Base-by-base conservation (phyloP, 1,284 basidiomycete genomes). In the Rhodotorula sp. region DNA sequence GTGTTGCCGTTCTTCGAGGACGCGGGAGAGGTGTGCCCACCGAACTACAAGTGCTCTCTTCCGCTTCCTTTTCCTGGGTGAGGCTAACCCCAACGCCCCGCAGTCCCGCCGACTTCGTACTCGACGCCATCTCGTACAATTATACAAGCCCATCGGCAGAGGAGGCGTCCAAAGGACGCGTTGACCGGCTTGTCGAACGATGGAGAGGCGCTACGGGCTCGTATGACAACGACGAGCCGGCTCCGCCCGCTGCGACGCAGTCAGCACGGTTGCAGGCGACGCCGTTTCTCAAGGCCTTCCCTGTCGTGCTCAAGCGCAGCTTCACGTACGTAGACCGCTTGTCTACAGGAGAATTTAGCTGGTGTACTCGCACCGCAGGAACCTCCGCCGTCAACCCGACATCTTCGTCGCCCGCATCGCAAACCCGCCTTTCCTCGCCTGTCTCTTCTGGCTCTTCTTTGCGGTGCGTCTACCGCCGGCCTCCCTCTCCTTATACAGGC, bases 401-500 rank as follows among this genome's bases (percentile, higher is more conserved):
- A 58, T 75, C 46, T 73, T 78, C 55, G 32, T 76, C 17, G 74
- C 73, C 15, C 69, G 77, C 1, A 6, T 76, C 34, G 44, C 58
- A 17, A 78, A 78, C 51, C 76, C 77, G 6, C 74, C 74, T 0
- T 78, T 77, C 50, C 59, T 77, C 21, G 76, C 76, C 3, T 37
- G 72, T 8, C 68, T 83, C 66, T 82, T 83, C 74, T 80, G 83
- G 67, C 75, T 84, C 5, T 84, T 83, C 78, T 84, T 82, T 76
- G 81, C 81, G 55, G 57, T 58, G 57, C 39, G 57, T 37, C 15
- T n/a, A 29, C 15, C 9, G 6, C 19, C 37, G 5, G 9, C 6
- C 25, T 29, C 17, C 57, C 2, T 17, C 39, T 13, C 57, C 17
- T 12, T 17, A n/a, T 25, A 15, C 34, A 7, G 17, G 8, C 22